phyloP scores from a whole-genome alignment of 352 stramenopile species.

The Phytopythium ostracodes region DNA sequence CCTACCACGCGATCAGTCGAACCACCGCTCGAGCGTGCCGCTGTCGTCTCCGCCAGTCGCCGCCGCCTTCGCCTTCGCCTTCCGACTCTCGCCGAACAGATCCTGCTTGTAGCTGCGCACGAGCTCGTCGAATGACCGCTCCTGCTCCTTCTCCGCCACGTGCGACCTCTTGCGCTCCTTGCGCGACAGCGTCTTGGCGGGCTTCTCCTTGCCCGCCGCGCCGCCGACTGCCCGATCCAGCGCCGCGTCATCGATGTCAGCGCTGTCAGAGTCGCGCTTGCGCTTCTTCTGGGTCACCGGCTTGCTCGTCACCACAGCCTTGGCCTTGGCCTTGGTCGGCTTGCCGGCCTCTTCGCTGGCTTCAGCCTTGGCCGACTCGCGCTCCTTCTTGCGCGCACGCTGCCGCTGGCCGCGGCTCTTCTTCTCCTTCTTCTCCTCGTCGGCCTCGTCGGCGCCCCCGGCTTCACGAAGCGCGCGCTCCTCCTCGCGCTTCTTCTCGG shows the following conservation, averaged over 20 bases:
- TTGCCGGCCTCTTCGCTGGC: constrained; percentile 15
- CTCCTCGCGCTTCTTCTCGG: constrained; percentile 66
- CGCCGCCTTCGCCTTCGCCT: constrained; percentile 8
- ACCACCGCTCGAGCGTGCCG: constrained; percentile 46
- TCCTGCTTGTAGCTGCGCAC: constrained; percentile 84
- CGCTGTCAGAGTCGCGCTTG: constrained; percentile 25
- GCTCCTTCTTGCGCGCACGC: constrained; percentile 69
- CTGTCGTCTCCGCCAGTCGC: constrained; percentile 13
- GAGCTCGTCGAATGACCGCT: constrained; percentile 74
- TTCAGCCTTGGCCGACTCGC: constrained; percentile 25
- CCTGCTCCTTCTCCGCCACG: constrained; percentile 31
- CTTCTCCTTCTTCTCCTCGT: constrained; percentile 24
- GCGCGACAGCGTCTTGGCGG: constrained; percentile 47
- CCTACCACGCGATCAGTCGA: constrained; percentile 29
- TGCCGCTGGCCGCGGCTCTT: constrained; percentile 76
- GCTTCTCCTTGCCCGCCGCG: constrained; percentile 17
- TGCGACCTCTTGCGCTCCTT: constrained; percentile 66
- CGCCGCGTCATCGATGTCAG: constrained; percentile 19
- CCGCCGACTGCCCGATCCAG: constrained; percentile 14
- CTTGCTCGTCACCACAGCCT: constrained; percentile 29
- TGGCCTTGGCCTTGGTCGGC: constrained; percentile 24
- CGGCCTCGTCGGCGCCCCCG: constrained; percentile 39
- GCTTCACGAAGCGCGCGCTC: constrained; percentile 60
- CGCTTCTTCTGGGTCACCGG: constrained; percentile 27
- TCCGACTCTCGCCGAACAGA: constrained; percentile 57